Evolutionary conservation across 2,329 filamentous ascomycete genomes (phyloP).

Genomic region (Fusarium sp.): DNA sequence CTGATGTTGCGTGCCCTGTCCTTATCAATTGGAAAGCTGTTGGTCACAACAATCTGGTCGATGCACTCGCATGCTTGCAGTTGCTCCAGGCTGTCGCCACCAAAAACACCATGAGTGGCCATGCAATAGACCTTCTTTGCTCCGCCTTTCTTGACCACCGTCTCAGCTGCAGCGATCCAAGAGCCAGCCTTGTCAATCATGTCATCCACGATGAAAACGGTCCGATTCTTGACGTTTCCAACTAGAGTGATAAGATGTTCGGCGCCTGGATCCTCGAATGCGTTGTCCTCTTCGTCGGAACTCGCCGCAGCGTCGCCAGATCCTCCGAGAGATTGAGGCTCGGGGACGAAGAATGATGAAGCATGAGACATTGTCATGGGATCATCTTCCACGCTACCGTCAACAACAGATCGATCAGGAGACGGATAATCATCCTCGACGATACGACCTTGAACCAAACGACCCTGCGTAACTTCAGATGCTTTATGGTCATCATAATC

Average conservation of each 20-base stretch:
- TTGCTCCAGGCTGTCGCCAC: constrained; percentile 86
- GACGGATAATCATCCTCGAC: constrained; percentile 94
- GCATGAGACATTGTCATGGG: constrained; percentile 82
- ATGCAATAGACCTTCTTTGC: constrained; percentile 98
- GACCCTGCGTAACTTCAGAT: constrained; percentile 88
- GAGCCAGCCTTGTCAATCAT: constrained; percentile 98
- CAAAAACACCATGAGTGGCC: constrained; percentile 95
- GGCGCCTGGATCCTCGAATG: constrained; percentile 79
- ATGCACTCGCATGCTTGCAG: constrained; percentile 94
- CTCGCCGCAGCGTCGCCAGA: constrained; percentile 83
- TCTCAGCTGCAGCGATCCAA: constrained; percentile 97
- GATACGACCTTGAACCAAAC: constrained; percentile 91
- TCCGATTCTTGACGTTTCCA: constrained; percentile 86
- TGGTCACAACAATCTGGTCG: constrained; percentile 92
- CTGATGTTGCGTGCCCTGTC: constrained; percentile 74
- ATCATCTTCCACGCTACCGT: constrained; percentile 76
- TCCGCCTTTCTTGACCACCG: constrained; percentile 89
- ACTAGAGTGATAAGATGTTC: constrained; percentile 99
- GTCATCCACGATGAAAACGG: constrained; percentile 95
- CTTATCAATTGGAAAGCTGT: constrained; percentile 91
- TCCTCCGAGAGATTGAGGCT: constrained; percentile 76
- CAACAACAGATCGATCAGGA: constrained; percentile 74
- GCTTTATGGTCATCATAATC: constrained; percentile 83
- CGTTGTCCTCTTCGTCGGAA: constrained; percentile 93
- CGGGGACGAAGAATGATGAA: constrained; percentile 80